These are phyloP conservation scores for Parafenestella ontariensis DNA, from an alignment of 2,329 filamentous ascomycete species.

Conservation along the genomic window DNA sequence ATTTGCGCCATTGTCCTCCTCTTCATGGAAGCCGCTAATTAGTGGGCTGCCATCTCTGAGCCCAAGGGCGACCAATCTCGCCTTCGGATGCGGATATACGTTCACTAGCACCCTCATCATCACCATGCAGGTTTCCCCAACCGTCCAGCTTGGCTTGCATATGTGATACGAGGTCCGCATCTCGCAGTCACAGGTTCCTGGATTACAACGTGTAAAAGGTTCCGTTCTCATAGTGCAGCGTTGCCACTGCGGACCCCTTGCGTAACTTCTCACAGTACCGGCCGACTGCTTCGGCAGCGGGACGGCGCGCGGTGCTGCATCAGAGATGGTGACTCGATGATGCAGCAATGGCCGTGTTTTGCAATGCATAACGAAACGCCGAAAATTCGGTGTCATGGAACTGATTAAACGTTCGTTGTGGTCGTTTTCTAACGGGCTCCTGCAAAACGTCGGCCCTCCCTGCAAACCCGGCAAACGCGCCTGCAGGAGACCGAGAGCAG, in stretches of 20 bases:
- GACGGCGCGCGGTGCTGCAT: conserved; percentile 32
- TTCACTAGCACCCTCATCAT: background rate
- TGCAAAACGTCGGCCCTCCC: conserved; percentile 6
- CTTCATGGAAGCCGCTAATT: conserved; percentile 27
- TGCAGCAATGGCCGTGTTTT: conserved; percentile 22
- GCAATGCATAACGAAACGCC: conserved; percentile 14
- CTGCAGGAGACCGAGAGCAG: conserved; percentile 21
- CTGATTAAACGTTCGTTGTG: background rate
- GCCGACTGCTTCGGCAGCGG: conserved; percentile 22
- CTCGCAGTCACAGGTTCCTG: background rate
- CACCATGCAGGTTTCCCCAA: background rate
- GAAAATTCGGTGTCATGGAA: conserved; percentile 4
- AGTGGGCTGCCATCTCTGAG: conserved; percentile 9
- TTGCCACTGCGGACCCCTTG: conserved; percentile 2
- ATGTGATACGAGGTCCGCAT: background rate
- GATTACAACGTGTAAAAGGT: background rate
- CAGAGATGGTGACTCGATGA: conserved; percentile 15
- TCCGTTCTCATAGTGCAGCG: background rate
- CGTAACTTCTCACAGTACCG: conserved; percentile 10
- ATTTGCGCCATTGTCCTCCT: conserved; percentile 27
- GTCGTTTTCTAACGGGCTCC: conserved; percentile 6
- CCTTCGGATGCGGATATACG: background rate
- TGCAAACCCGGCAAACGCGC: conserved; percentile 16
- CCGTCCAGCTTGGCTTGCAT: conserved; percentile 3
- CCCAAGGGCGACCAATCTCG: conserved; percentile 10